Conservation (phyloP, 345 rosid species). For the Camelina hispida region DNA sequence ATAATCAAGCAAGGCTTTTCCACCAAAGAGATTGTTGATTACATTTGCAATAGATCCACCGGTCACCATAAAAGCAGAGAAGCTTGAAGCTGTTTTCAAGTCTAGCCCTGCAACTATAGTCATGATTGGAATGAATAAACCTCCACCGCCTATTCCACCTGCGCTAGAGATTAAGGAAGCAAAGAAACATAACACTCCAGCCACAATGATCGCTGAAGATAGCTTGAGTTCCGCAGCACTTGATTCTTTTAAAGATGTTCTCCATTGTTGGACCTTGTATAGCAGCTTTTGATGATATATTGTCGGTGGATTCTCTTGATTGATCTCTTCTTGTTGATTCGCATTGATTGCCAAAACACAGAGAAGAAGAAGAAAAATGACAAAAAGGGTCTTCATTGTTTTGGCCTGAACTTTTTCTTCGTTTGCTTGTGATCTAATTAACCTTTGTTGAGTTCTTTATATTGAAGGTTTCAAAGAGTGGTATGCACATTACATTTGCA, state of each 20-base stretch:
- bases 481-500: constrained; percentile 37
- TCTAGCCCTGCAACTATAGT: constrained; percentile 70
- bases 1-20: constrained; percentile 58
- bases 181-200: constrained; percentile 67
- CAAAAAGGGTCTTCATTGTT: constrained; percentile 39
- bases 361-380: constrained; percentile 27
- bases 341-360: constrained; percentile 25
- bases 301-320: constrained; percentile 4
- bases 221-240: constrained; percentile 46
- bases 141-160: constrained; percentile 95
- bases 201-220: constrained; percentile 47
- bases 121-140: constrained; percentile 77
- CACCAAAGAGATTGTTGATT: constrained; percentile 51
- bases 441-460: constrained; percentile 26
- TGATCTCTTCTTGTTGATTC: constrained; percentile 24
- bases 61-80: constrained; percentile 94
- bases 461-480: constrained; percentile 45
- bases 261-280: constrained; percentile 50
- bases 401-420: constrained; percentile 6
- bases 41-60: constrained; percentile 89
- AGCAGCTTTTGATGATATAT: constrained; percentile 23
- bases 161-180: constrained; percentile 88
- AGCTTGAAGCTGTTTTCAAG: constrained; percentile 77
- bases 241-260: constrained; percentile 34
- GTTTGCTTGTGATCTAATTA: constrained; percentile 28